Evolutionary conservation across 1,139 yeast species (phyloP).

Genomic region (Starmera stellimalicola): DNA sequence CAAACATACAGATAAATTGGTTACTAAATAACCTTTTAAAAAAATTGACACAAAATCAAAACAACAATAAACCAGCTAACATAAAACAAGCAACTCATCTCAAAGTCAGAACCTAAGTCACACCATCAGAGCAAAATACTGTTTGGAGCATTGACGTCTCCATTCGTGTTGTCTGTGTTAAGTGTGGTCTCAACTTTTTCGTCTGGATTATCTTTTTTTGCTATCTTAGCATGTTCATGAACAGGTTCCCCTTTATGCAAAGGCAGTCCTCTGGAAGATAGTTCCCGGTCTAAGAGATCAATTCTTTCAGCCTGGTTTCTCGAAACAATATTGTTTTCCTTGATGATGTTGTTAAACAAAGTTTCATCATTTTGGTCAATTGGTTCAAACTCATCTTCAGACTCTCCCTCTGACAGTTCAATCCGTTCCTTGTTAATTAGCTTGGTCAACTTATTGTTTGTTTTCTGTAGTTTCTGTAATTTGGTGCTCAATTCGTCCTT

Average conservation of each 20-base stretch:
- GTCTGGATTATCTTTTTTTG: not conserved
- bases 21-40: too few relatives aligned
- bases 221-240: not conserved
- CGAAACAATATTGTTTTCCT: conserved; percentile 15
- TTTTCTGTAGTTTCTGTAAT: conserved; percentile 11
- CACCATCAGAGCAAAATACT: conserved; percentile 12
- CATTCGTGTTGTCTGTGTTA: conserved; percentile 14
- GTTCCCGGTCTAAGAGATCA: conserved; percentile 14
- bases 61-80: not conserved
- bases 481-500: conserved; percentile 9
- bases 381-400: conserved; percentile 11
- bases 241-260: conserved; percentile 3
- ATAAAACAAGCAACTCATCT: too few relatives aligned
- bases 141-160: conserved; percentile 14
- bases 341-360: conserved; percentile 13
- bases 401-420: conserved; percentile 4
- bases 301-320: conserved; percentile 14
- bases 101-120: too few relatives aligned
- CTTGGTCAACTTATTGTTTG: conserved; percentile 14
- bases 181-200: not conserved
- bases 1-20: too few relatives aligned
- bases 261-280: conserved; percentile 12
- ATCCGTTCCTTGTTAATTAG: conserved; percentile 10
- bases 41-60: not conserved
- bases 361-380: conserved; percentile 9